A percentile compares a stretch with the other conserved stretches of the same genome.
phyloP scores from a whole-genome alignment of 2,329 filamentous ascomycete species.

The Biscogniauxia sp. region DNA sequence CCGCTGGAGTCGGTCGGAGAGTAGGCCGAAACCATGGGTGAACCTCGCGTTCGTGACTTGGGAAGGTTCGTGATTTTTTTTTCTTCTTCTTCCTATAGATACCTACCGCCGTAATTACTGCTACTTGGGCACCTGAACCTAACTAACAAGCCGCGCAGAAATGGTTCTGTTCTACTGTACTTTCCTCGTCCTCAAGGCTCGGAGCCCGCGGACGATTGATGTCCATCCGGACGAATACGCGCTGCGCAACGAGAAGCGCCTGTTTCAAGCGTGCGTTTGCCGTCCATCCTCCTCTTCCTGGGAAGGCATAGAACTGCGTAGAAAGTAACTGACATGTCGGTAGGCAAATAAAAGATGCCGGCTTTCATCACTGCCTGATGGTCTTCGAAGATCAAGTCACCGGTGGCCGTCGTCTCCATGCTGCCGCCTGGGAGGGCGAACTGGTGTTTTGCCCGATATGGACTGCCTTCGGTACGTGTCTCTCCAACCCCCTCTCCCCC shows the following conservation, averaged over 20 bases:
- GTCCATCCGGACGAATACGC: conserved; percentile 46
- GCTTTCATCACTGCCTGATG: conserved; percentile 50
- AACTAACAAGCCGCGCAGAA: conserved; percentile 38
- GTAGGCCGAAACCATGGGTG: conserved; percentile 51
- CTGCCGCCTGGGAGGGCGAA: conserved; percentile 54
- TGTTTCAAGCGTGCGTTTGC: conserved; percentile 55
- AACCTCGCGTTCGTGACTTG: conserved; percentile 56
- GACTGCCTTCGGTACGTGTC: conserved; percentile 58
- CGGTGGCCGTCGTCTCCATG: conserved; percentile 52
- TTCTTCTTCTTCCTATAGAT: not conserved
- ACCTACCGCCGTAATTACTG: not conserved
- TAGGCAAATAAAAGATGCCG: conserved; percentile 57
- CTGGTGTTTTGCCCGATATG: conserved; percentile 57
- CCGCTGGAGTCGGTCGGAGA: conserved; percentile 47
- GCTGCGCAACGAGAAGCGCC: conserved; percentile 46
- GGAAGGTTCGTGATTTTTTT: conserved; percentile 47
- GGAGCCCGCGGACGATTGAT: conserved; percentile 43
- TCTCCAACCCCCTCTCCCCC: not conserved
- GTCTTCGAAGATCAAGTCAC: conserved; percentile 52
- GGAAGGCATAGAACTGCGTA: not conserved
- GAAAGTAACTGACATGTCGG: not conserved
- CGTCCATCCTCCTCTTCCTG: not conserved
- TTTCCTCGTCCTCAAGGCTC: conserved; percentile 55
- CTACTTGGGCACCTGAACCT: not conserved
- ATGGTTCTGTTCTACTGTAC: conserved; percentile 59